Evolutionary conservation across 306 rosid species (phyloP), one percentile per base, ranked within the genome.

Genomic region (Cucurbita moschata): DNA sequence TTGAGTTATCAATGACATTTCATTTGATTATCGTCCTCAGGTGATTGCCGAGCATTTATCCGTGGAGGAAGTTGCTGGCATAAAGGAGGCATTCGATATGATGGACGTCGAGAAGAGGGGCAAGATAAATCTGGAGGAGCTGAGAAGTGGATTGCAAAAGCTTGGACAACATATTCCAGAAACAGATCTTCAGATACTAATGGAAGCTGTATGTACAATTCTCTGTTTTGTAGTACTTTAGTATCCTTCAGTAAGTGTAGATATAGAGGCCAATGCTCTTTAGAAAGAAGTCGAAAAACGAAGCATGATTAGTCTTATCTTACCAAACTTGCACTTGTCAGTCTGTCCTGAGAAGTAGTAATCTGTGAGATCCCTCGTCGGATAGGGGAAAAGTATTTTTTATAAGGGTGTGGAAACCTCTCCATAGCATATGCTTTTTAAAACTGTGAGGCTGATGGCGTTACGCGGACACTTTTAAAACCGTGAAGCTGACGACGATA

Each of bases 1-100:
- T 39, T 12, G 43, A 23, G 43, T 8, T 67, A 67, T 13, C 26
- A 50, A 26, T 68, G 57, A 68, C 23, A 68, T 47, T 68, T 53
- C 74, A 70, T 37, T 72, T 53, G 51, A 39, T 69, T 70, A 39
- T 50, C 47, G 43, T 70, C 39, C 55, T 52, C 43, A 86, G 90
- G 87, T 86, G 81, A 82, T 86, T 47, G 90, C 90, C 10, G 90
- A 83, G 64, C 86, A 86, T 79, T 79, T 86, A 76, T 83, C 90
- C 7, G 75, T 86, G 68, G 90, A 82, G 75, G 90, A 86, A 80
- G 90, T 76, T 18, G 90, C 90, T 70, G 87, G 86, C 72, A 79
- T 86, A 79, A 86, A 83, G 82, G 90, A 83, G 63, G 84, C 87
- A 67, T 86, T 86, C 81, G 86, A 86, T 15, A 50, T 77, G 79